A percentile compares a stretch with the other conserved stretches of the same genome.
Conservation (phyloP, 306 rosid species). For the Quercus berberidifolia region DNA sequence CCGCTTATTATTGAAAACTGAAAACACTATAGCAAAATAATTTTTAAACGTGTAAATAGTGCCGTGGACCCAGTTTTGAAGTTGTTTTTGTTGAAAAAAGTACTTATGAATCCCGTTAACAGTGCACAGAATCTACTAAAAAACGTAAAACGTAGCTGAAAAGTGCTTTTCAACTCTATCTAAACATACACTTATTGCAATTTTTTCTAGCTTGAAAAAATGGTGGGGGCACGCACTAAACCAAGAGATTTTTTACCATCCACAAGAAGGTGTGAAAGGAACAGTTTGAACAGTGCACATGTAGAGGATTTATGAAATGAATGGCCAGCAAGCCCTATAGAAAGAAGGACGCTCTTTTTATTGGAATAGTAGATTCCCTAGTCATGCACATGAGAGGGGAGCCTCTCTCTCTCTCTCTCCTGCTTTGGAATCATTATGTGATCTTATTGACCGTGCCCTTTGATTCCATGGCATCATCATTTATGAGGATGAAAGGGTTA, state of each 20-base stretch:
- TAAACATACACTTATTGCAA: neutral
- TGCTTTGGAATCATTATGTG: neutral
- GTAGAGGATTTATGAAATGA: constrained; percentile 13
- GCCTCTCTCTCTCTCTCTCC: neutral
- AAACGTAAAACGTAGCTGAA: fast-evolving
- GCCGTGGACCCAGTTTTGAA: fast-evolving
- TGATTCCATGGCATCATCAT: neutral
- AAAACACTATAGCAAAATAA: too few relatives aligned
- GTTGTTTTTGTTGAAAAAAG: too few relatives aligned
- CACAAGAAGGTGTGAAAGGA: neutral
- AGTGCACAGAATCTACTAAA: fast-evolving
- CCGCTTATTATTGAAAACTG: fast-evolving
- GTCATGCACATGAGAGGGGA: constrained; percentile 5
- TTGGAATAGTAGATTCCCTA: constrained; percentile 19
- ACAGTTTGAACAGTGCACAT: constrained; percentile 1
- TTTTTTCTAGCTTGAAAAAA: constrained; percentile 5
- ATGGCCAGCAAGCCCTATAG: neutral
- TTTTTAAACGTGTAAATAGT: too few relatives aligned
- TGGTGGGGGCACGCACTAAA: constrained; percentile 14
- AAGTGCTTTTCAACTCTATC: too few relatives aligned
- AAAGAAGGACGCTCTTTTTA: neutral
- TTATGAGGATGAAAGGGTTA: neutral
- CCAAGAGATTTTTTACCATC: constrained; percentile 15
- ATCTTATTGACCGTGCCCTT: constrained; percentile 4
- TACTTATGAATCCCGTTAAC: fast-evolving